Conservation (phyloP, 345 rosid genomes). For the Nephelium lappaceum region DNA sequence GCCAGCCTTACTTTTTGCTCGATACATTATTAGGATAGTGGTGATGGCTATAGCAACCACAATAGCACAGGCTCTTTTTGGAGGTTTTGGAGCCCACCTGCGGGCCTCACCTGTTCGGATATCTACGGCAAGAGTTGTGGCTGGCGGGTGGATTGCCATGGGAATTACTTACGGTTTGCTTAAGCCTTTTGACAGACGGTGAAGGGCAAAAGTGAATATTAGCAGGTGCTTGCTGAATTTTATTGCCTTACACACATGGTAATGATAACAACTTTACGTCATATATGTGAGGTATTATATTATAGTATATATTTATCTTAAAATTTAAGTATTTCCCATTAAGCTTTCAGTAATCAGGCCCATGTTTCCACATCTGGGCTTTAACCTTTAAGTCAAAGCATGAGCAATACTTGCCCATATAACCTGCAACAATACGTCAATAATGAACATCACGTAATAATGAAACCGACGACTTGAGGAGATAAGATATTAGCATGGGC, state of each 20-base stretch:
- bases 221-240: not conserved
- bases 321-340: too few relatives aligned
- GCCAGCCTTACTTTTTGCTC: conserved; percentile 32
- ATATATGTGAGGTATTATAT: too few relatives aligned
- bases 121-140: conserved; percentile 44
- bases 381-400: not conserved
- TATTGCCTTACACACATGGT: too few relatives aligned
- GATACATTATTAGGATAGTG: conserved; percentile 24
- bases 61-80: conserved; percentile 37
- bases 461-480: not conserved
- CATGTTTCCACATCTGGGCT: not conserved
- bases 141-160: conserved; percentile 67
- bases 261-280: too few relatives aligned
- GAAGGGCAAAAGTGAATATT: not conserved
- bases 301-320: too few relatives aligned
- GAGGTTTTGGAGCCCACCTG: conserved; percentile 48
- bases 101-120: conserved; percentile 41
- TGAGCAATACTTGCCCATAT: not conserved
- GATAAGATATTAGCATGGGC: not conserved
- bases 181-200: conserved; percentile 43
- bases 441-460: not conserved
- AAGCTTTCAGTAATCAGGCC: not conserved
- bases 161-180: conserved; percentile 59
- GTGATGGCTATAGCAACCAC: conserved; percentile 33
- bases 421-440: not conserved